phyloP scores from a whole-genome alignment of 2,329 filamentous ascomycete species.

The Aschersonia sp. region DNA sequence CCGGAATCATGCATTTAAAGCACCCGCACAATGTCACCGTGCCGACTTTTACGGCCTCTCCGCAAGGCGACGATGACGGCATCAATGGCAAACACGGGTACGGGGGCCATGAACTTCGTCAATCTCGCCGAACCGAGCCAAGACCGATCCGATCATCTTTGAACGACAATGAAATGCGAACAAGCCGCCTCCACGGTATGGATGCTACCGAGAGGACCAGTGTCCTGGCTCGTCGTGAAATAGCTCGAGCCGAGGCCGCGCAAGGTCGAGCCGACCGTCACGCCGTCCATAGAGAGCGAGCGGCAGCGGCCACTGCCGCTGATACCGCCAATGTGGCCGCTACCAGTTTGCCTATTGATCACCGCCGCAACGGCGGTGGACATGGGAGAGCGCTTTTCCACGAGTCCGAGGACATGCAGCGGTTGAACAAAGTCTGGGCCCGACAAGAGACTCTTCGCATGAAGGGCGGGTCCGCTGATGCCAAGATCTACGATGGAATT shows the following conservation, averaged over 20 bases:
- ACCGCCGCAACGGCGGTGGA: conserved; percentile 1
- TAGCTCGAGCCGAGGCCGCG: conserved; percentile 34
- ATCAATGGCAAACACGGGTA: conserved; percentile 8
- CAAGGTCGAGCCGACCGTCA: conserved; percentile 37
- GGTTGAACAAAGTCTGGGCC: conserved; percentile 41
- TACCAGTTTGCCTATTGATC: conserved; percentile 8
- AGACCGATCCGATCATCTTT: conserved; percentile 14
- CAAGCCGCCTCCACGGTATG: conserved; percentile 10
- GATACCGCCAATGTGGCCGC: conserved; percentile 16
- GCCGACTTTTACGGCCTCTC: conserved; percentile 10
- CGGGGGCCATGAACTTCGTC: conserved; percentile 25
- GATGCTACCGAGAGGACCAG: conserved; percentile 31
- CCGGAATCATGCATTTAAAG: conserved; percentile 16
- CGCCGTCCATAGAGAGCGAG: conserved; percentile 25
- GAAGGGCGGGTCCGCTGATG: conserved; percentile 30
- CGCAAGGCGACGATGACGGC: conserved; percentile 7
- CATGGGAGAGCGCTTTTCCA: conserved; percentile 23
- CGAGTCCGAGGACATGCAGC: conserved; percentile 32
- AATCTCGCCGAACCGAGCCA: conserved; percentile 25
- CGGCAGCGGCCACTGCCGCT: conserved; percentile 15
- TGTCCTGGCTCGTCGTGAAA: conserved; percentile 33
- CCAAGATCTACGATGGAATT: conserved; percentile 42
- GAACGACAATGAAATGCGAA: conserved; percentile 8
- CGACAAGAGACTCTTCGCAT: conserved; percentile 34
- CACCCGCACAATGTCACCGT: conserved; percentile 6